These are phyloP conservation scores for Neonectria punicea DNA, from an alignment of 2,329 filamentous ascomycete genomes.

Conservation along the genomic window DNA sequence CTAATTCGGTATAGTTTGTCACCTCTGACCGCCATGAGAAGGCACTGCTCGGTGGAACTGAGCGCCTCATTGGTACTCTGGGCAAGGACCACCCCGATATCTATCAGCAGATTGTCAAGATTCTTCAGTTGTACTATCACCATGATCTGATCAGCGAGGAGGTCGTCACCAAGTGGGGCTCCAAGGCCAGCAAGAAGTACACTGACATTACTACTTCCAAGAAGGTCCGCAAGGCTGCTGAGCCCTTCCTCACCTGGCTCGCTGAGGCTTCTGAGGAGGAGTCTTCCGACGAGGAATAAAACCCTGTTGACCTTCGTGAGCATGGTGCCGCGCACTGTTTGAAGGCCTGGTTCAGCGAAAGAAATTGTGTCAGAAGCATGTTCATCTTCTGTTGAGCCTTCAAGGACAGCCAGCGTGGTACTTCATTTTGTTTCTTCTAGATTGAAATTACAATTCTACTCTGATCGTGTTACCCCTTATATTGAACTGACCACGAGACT, in stretches of 20 bases:
- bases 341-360: constrained; percentile 2
- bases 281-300: constrained; percentile 68
- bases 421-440: constrained; percentile 30
- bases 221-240: constrained; percentile 94
- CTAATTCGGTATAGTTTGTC: constrained; percentile 69
- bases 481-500: background rate
- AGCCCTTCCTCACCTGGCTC: constrained; percentile 95
- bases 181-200: constrained; percentile 98
- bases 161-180: constrained; percentile 88
- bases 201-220: constrained; percentile 88
- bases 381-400: constrained; percentile 16
- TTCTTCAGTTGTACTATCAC: constrained; percentile 91
- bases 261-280: constrained; percentile 79
- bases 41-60: constrained; percentile 92
- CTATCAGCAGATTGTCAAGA: constrained; percentile 79
- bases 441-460: constrained; percentile 36
- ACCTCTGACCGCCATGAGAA: constrained; percentile 95
- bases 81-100: constrained; percentile 84
- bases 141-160: constrained; percentile 91
- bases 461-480: constrained; percentile 2
- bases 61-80: constrained; percentile 82
- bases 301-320: constrained; percentile 3
- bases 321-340: constrained; percentile 8
- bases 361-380: constrained; percentile 10
- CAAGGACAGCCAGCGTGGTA: constrained; percentile 16